These are phyloP conservation scores for Trichophyton benhamiae DNA, from an alignment of 2,329 filamentous ascomycete species.

Conservation along the genomic window DNA sequence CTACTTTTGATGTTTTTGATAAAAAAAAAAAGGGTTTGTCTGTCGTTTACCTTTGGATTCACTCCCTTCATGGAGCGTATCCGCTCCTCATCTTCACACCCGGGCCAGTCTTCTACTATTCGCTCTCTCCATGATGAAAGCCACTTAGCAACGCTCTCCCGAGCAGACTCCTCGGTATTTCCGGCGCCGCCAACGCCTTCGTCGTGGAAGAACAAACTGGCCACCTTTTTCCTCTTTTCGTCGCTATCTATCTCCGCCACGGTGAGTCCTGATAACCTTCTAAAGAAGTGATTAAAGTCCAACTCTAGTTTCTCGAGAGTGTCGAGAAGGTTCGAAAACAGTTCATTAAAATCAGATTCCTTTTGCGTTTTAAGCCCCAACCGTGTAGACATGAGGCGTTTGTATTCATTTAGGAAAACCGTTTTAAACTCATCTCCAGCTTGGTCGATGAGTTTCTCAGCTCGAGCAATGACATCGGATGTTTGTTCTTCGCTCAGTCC, in stretches of 20 bases:
- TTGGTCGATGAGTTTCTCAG: constrained; percentile 70
- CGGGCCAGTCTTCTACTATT: constrained; percentile 63
- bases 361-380: constrained; percentile 61
- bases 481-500: constrained; percentile 61
- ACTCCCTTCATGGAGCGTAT: constrained; percentile 65
- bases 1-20: too few species aligned
- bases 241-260: constrained; percentile 53
- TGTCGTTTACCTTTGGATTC: constrained; percentile 57
- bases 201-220: constrained; percentile 65
- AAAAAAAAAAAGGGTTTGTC: too few species aligned
- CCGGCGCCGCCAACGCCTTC: constrained; percentile 52
- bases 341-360: constrained; percentile 61
- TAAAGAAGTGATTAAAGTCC: constrained; percentile 92
- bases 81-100: constrained; percentile 49
- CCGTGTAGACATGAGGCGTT: constrained; percentile 65
- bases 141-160: constrained; percentile 62
- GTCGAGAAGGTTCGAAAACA: constrained; percentile 76
- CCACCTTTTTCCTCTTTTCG: constrained; percentile 50
- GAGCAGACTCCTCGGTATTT: constrained; percentile 51
- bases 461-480: constrained; percentile 59
- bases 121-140: constrained; percentile 64
- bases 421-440: constrained; percentile 78
- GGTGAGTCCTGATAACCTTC: constrained; percentile 56
- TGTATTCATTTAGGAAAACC: constrained; percentile 82
- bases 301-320: constrained; percentile 68